Base-by-base conservation (phyloP, 164 flowering plant genomes). In the Magnolia changhungtana region DNA sequence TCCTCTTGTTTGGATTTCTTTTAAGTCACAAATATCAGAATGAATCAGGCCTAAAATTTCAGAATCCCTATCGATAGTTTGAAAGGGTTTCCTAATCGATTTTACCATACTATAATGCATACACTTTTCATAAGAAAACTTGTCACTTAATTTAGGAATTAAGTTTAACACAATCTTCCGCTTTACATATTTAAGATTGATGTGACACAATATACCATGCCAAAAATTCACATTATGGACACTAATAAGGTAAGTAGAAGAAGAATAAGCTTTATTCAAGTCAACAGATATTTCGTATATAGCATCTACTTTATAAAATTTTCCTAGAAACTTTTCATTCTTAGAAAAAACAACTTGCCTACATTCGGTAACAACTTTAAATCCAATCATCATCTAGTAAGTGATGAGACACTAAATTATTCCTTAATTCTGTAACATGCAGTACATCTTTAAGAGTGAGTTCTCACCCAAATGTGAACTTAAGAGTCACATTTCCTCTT, bases 191-290 rank as follows among this genome's bases (percentile, higher is more conserved):
- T 29, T 51, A 8, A 20, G 2, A 69, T 72, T 75, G 0, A 75
- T 45, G 55, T 75, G 75, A 50, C 75, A 71, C 18, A 75, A 51
- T 58, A 72, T 52, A 75, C 72, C 72, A 79, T 79, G 74, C 81
- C 75, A 79, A 11, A 79, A 3, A 4, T 37, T 37, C 45, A 37
- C 3, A 72, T 72, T 21, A 23, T 67, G 0, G 24, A 21, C 59
- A 55, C 65, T 63, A 49, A 73, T 8, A 13, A 59, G 18, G 8
- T 76, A 74, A 71, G 23, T 9, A 37, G 45, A 37, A 69, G 20
- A 71, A 75, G 49, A 23, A 75, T 58, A 49, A 45, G 52, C 50
- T 64, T 73, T 63, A 63, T 77, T 63, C 6, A 52, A 49, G 16
- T 13, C 71, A 67, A 75, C 11, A 51, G 21, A 50, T 10, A 66